These are phyloP conservation scores for Omphalotus olearius DNA, from an alignment of 1,284 basidiomycete species.

Conservation along the genomic window DNA sequence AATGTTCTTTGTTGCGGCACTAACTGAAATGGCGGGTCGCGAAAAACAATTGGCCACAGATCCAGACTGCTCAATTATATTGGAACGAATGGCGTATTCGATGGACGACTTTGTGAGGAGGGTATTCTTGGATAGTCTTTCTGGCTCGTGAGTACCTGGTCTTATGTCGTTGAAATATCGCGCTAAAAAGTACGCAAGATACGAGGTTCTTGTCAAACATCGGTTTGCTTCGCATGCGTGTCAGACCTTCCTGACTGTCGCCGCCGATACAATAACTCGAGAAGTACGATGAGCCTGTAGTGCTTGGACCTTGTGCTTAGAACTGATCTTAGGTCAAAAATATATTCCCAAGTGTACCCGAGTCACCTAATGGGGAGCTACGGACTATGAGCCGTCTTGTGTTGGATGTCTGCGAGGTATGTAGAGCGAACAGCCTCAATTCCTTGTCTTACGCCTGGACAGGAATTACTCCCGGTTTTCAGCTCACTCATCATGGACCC, in stretches of 20 bases:
- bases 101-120: slow-evolving; percentile 93
- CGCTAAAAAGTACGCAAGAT: slow-evolving; percentile 37
- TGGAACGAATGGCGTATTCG: slow-evolving; percentile 85
- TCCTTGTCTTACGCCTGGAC: slow-evolving; percentile 8
- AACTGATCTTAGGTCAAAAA: slow-evolving; percentile 49
- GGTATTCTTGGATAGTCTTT: slow-evolving; percentile 81
- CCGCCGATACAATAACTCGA: slow-evolving; percentile 70
- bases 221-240: slow-evolving; percentile 92
- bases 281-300: slow-evolving; percentile 50
- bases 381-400: slow-evolving; percentile 70
- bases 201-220: slow-evolving; percentile 66
- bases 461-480: slow-evolving; percentile 71
- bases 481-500: slow-evolving; percentile 71
- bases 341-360: slow-evolving; percentile 50
- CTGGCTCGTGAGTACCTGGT: slow-evolving; percentile 68
- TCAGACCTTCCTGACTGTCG: slow-evolving; percentile 79
- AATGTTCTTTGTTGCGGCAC: slow-evolving; percentile 79
- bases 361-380: slow-evolving; percentile 58
- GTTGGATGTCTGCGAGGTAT: slow-evolving; percentile 61
- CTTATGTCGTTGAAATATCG: neutral
- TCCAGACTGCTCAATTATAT: slow-evolving; percentile 82
- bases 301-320: neutral
- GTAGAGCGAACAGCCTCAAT: slow-evolving; percentile 19
- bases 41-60: slow-evolving; percentile 89
- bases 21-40: slow-evolving; percentile 80